Base-by-base conservation (phyloP, 176 grass and related monocot species). In the Phoenix roebelenii region DNA sequence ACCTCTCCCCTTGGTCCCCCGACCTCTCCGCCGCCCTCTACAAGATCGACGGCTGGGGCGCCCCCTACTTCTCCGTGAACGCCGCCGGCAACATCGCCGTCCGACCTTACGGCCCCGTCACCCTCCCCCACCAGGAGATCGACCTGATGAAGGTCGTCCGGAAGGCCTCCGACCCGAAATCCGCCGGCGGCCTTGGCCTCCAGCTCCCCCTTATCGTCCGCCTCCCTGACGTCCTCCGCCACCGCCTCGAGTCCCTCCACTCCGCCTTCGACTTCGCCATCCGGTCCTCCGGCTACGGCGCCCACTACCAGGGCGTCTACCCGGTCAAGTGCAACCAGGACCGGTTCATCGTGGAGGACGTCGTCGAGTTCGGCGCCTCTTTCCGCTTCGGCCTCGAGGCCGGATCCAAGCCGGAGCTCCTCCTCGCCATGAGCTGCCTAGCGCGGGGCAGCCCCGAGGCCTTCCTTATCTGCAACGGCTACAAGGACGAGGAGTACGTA, bases 401-500 rank as follows among this genome's bases (percentile, higher is more conserved):
- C 24, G 3, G 24, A 25, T 25, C 24, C 1, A 25, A 25, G 24
- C 24, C 24, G 1, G 24, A 25, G 24, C 3, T 25, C 24, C 24
- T 25, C 3, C 24, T 25, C 24, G 24, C 24, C 1, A 25, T 25
- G 85, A 83, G 77, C 68, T 81, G 82, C 82, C 86, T 95, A 63
- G 64, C 54, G 0, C 72, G 84, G 25, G 83, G 86, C 22, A 83
- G 51, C 71, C 79, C 80, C 0, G 90, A 95, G 58, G 90, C 90
- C 0, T 79, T 95, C 9, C 90, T 95, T 52, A 4, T 95, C 55
- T 95, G 90, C 76, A 95, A 95, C 63, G 90, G 90, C 16, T 95
- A 89, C 86, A 95, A 95, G 75, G 90, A 95, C 66, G 77, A 70
- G 26, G 90, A 74, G 56, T 95, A 90, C 71, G 69, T 95, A 57